Percentiles rank a stretch among this genome's conserved stretches.
These are phyloP conservation scores for Didymellaceae sp. DNA, from an alignment of 2,329 filamentous ascomycete genomes.

Conservation along the genomic window DNA sequence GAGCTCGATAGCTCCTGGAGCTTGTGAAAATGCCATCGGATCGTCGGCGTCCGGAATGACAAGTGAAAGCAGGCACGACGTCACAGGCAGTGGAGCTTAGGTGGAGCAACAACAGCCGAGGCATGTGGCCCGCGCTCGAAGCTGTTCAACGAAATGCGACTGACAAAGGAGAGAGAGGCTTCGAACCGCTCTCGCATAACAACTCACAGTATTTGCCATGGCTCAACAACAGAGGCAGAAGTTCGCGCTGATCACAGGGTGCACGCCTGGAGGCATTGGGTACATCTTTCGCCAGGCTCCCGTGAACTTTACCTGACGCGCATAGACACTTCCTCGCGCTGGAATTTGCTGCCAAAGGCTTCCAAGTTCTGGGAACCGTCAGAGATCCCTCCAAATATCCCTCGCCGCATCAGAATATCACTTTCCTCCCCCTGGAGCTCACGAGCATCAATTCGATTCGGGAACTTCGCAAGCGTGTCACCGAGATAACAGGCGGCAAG, in stretches of 20 bases:
- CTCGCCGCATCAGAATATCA: slow-evolving; percentile 58
- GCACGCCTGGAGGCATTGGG: slow-evolving; percentile 64
- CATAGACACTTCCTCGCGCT: slow-evolving; percentile 58
- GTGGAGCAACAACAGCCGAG: slow-evolving; percentile 13
- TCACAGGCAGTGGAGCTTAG: slow-evolving; percentile 4
- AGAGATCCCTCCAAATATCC: slow-evolving; percentile 58
- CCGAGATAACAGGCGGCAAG: slow-evolving; percentile 54
- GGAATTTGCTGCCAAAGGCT: slow-evolving; percentile 60
- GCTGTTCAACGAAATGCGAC: not conserved
- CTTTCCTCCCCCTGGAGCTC: slow-evolving; percentile 62
- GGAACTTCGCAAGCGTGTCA: slow-evolving; percentile 55
- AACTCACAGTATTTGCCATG: slow-evolving; percentile 13
- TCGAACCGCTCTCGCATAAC: not conserved
- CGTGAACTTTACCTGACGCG: not conserved
- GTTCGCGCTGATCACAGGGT: slow-evolving; percentile 50
- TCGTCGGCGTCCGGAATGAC: slow-evolving; percentile 7
- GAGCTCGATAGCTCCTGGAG: slow-evolving; percentile 1
- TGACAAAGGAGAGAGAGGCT: not conserved
- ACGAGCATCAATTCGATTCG: slow-evolving; percentile 58
- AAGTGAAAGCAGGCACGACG: slow-evolving; percentile 9
- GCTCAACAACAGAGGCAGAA: slow-evolving; percentile 24
- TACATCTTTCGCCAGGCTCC: not conserved
- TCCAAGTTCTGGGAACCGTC: slow-evolving; percentile 65
- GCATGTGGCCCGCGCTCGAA: slow-evolving; percentile 8
- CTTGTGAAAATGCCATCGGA: slow-evolving; percentile 7